Evolutionary conservation across 1,284 basidiomycete species (phyloP), one percentile per base, ranked within the genome.

Genomic region (Microstroma glucosiphilum): DNA sequence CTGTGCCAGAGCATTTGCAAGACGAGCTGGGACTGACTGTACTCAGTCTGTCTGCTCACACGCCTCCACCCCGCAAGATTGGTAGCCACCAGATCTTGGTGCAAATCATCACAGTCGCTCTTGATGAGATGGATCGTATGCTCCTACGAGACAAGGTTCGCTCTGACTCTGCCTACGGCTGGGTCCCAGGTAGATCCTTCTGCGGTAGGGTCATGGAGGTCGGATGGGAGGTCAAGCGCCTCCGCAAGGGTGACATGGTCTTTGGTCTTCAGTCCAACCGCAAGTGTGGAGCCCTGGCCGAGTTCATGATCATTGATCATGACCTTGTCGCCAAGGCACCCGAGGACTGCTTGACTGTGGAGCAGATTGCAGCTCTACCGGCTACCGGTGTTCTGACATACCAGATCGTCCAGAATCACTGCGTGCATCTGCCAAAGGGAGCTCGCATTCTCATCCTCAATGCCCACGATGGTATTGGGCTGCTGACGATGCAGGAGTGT

Each of bases 331-430:
- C 80, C n/a, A 75, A 73, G 42, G 78, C 80, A n/a, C 78, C 80
- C 4, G 68, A 73, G 55, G 71, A 79, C 57, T 75, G 68, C 46
- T 65, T 81, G 53, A 71, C 70, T 6, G 69, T 75, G 23, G 81
- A 81, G 58, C 74, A 81, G 64, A 79, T 81, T n/a, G 79, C 81
- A 2, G 74, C 80, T n/a, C 69, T 82, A 23, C 79, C 80, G 0
- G 64, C 79, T 1, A 73, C 80, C 21, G 81, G 80, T 6, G 73
- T 80, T 13, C 67, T 78, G 63, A 78, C 81, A 1, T 73, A 79
- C 63, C 78, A 81, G 63, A 68, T 81, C 53, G 73, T 81, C 64
- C 72, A 77, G 54, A 75, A 78, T 23, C 73, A 81, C 61, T 80
- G 79, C 59, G 57, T 63, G 9, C 63, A 71, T 23, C 71, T 82